A percentile compares a stretch with the other conserved stretches of the same genome.
Evolutionary conservation across 2,329 filamentous ascomycete species (phyloP).

Genomic region (Pestalotiopsis sp.): DNA sequence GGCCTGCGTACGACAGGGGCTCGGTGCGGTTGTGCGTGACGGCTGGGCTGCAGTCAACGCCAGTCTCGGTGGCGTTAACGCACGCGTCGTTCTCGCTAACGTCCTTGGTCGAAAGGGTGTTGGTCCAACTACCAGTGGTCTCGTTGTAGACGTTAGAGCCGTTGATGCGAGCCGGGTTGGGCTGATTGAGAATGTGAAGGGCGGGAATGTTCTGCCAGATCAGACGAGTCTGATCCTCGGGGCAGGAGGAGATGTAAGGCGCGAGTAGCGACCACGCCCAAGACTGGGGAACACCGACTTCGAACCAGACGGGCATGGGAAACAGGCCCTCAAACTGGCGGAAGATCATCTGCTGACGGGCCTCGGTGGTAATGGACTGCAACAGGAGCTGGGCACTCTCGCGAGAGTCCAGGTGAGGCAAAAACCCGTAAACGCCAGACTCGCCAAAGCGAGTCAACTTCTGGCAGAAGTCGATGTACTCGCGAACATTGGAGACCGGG

Average conservation of each 20-base stretch:
- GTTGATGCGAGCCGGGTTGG: slow-evolving; percentile 71
- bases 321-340: slow-evolving; percentile 80
- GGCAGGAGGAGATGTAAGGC: slow-evolving; percentile 80
- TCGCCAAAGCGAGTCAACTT: slow-evolving; percentile 84
- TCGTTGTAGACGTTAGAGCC: slow-evolving; percentile 65
- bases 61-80: slow-evolving; percentile 55
- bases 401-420: slow-evolving; percentile 76
- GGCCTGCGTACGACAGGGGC: slow-evolving; percentile 75
- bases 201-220: slow-evolving; percentile 85
- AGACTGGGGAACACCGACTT: slow-evolving; percentile 77
- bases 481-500: slow-evolving; percentile 72
- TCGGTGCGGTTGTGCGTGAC: slow-evolving; percentile 71
- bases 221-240: slow-evolving; percentile 71
- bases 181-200: slow-evolving; percentile 73
- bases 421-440: slow-evolving; percentile 79
- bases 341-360: slow-evolving; percentile 83
- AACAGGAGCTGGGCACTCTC: slow-evolving; percentile 74
- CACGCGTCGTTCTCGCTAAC: slow-evolving; percentile 53
- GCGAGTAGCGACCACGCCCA: slow-evolving; percentile 85
- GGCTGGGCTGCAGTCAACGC: slow-evolving; percentile 62
- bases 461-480: slow-evolving; percentile 83
- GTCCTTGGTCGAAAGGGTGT: slow-evolving; percentile 54
- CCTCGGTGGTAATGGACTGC: slow-evolving; percentile 78
- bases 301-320: slow-evolving; percentile 84
- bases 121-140: slow-evolving; percentile 61